Base-by-base conservation (phyloP, 2,329 filamentous ascomycete genomes). In the Verticillium isaacii region DNA sequence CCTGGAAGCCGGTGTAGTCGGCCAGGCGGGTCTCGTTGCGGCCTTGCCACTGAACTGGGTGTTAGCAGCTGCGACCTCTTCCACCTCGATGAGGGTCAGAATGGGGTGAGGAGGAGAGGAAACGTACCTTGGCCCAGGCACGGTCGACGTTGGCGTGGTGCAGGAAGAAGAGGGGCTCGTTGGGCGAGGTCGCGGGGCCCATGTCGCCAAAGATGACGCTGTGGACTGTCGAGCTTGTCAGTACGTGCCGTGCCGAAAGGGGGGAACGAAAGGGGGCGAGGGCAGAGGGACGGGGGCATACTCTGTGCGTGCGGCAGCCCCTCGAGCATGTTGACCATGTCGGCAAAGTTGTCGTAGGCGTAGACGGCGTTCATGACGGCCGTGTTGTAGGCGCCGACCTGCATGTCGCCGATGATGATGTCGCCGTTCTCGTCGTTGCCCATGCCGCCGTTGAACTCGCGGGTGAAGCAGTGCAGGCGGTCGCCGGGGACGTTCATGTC, bases 101-200 rank as follows among this genome's bases (percentile, higher is more conserved):
- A 2, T 3, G 15, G 6, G 15, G n/a, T n/a, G n/a, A n/a, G 32
- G 5, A 37, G 29, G 2, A 19, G 17, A n/a, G 23, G 32, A 25
- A n/a, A 37, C 59, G 14, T 37, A 63, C 62, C 60, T 62, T 62
- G 15, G 62, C 69, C 68, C 70, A 73, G 14, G 64, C 62, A 1
- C 68, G 65, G 60, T 73, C 71, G 2, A 73, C 64, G 12, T 73
- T 71, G 50, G 66, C 63, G 2, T 72, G 71, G 15, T 72, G 70
- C 0, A 73, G 58, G 64, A 66, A 72, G 58, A 72, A 72, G 0
- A 73, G 41, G 25, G 69, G 67, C 55, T 73, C 71, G 23, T 68
- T 68, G 3, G 70, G 68, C 5, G 62, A 68, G n/a, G 68, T 69
- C n/a, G 68, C 56, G 1, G 68, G 68, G 3, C 67, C 67, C 67